These are phyloP conservation scores for Fusarium denticulatum DNA, from an alignment of 2,329 filamentous ascomycete genomes.

Conservation along the genomic window DNA sequence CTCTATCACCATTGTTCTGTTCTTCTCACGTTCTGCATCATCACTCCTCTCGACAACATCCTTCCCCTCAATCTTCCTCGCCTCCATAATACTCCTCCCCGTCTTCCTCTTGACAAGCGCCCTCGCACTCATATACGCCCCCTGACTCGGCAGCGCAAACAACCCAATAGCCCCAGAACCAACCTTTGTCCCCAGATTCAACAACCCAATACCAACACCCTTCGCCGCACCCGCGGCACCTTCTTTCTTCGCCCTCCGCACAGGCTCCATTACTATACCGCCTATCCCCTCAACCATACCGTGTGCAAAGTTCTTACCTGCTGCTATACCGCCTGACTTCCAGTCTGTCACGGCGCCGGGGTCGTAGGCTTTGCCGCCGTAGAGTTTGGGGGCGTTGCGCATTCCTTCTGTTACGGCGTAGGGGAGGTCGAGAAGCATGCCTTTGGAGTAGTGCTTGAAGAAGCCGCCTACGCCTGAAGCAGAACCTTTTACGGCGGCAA, in stretches of 20 bases:
- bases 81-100: background rate
- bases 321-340: slow-evolving; percentile 15
- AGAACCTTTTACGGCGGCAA: slow-evolving; percentile 12
- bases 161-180: background rate
- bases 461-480: slow-evolving; percentile 20
- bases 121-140: background rate
- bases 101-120: slow-evolving; percentile 4
- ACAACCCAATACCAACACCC: slow-evolving; percentile 9
- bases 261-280: slow-evolving; percentile 14
- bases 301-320: slow-evolving; percentile 7
- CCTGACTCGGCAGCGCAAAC: background rate
- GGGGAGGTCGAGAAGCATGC: slow-evolving; percentile 13
- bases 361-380: slow-evolving; percentile 14
- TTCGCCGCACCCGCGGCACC: slow-evolving; percentile 12
- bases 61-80: background rate
- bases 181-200: slow-evolving; percentile 5
- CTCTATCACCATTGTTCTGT: accelerated
- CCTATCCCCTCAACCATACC: slow-evolving; percentile 16
- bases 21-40: accelerated
- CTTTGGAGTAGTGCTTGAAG: slow-evolving; percentile 30
- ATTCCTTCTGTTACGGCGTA: slow-evolving; percentile 35
- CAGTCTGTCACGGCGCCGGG: slow-evolving; percentile 12
- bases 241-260: background rate
- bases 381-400: slow-evolving; percentile 25
- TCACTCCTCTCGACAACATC: background rate